Evolutionary conservation across 2,329 filamentous ascomycete species (phyloP), one percentile per base, ranked within the genome.

Genomic region (Pseudocercospora vitis): DNA sequence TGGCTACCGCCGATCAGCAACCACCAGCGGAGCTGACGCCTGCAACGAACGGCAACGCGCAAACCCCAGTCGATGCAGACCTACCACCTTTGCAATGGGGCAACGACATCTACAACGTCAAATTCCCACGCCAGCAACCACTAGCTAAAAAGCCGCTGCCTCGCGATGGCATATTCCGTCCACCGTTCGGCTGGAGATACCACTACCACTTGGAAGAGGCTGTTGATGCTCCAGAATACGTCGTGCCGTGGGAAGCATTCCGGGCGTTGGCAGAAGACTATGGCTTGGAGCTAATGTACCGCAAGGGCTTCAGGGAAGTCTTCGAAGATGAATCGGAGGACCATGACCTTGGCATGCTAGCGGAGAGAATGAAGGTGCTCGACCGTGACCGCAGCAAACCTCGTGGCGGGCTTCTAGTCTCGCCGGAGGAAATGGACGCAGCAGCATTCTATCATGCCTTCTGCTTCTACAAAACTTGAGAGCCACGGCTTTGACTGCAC

Each of bases 201-300:
- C 95, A 85, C 68, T 99, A 96, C 77, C 95, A 91, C 71, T 84
- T 99, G 52, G 86, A 94, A 65, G 94, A 99, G 74, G 94, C 94
- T 0, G 94, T 99, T 16, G 92, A 97, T 70, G 89, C 96, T 6
- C 92, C 94, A 2, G 94, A 99, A 75, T 99, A 96, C 69, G 92
- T 99, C 1, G 94, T 99, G 1, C 94, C 94, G 0, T 99, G 94
- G 92, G 91, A 96, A 70, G 91, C 91, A 1, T 97, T 99, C 76
- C 89, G 94, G 74, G 91, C 90, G 66, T 77, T 97, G 65, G 94
- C 94, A 14, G 91, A 96, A 69, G 91, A 97, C 69, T 99, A 92
- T 78, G 96, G 96, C 65, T 82, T 99, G 5, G 94, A 99, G 71
- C 75, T 97, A 64, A 88, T 96, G 73, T 99, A 96, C 68, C 88